phyloP scores from a whole-genome alignment of 371 early-diverging fungal genomes.

The Syncephalastrum contaminatum region DNA sequence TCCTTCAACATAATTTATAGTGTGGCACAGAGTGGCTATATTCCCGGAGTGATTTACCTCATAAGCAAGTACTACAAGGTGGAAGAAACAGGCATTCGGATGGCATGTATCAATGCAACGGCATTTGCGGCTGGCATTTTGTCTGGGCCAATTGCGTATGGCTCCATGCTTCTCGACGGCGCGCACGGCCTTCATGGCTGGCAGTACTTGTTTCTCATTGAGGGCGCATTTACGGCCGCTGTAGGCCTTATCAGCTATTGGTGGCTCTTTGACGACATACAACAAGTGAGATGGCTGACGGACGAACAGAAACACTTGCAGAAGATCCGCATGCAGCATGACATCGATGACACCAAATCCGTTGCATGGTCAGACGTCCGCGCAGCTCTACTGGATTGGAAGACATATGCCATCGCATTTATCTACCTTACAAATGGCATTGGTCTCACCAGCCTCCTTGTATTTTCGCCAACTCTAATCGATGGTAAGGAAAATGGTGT shows the following conservation, averaged over 20 bases:
- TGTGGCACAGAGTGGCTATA: constrained; percentile 34
- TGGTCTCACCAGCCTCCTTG: constrained; percentile 16
- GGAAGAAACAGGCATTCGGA: constrained; percentile 25
- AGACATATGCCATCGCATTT: constrained; percentile 25
- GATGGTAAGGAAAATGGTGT: too few species aligned
- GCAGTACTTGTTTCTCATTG: constrained; percentile 36
- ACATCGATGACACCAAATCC: constrained; percentile 3
- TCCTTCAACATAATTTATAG: constrained; percentile 8
- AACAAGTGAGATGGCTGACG: constrained; percentile 31
- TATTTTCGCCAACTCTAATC: constrained; percentile 27
- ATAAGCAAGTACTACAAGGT: constrained; percentile 29
- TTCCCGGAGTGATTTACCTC: constrained; percentile 31
- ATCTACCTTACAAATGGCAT: constrained; percentile 22
- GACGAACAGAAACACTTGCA: constrained; percentile 23
- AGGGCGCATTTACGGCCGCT: constrained; percentile 25
- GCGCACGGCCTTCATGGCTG: constrained; percentile 24
- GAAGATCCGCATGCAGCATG: constrained; percentile 8
- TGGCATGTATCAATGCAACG: constrained; percentile 26
- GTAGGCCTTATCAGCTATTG: constrained; percentile 22
- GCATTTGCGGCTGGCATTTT: constrained; percentile 23
- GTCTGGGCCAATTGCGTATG: constrained; percentile 29
- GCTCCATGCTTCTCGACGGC: constrained; percentile 24
- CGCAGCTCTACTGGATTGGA: constrained; percentile 23
- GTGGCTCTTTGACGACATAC: constrained; percentile 25
- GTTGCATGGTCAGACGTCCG: constrained; percentile 4